These are phyloP conservation scores for Crucibulum laeve DNA, from an alignment of 768 basidiomycete species.

Conservation along the genomic window DNA sequence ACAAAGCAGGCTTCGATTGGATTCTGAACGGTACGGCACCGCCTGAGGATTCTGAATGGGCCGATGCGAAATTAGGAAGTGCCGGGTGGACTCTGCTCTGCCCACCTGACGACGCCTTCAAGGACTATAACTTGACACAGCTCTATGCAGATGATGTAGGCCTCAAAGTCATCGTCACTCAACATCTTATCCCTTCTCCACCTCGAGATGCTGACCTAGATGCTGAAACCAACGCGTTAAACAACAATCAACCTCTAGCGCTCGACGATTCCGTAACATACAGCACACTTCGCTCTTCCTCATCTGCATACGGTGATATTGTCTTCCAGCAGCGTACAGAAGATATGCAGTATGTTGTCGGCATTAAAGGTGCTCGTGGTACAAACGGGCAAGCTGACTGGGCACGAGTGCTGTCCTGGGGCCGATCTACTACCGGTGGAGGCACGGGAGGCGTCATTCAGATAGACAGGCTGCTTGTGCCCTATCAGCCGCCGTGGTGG, in stretches of 20 bases:
- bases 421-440: constrained; percentile 66
- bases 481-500: constrained; percentile 89
- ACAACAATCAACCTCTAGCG: constrained; percentile 69
- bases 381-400: constrained; percentile 59
- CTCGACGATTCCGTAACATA: constrained; percentile 73
- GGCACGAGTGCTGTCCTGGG: constrained; percentile 67
- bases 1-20: constrained; percentile 88
- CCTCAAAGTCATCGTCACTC: constrained; percentile 60
- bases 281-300: constrained; percentile 66
- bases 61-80: constrained; percentile 39
- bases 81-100: constrained; percentile 86
- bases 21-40: constrained; percentile 81
- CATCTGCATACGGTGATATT: constrained; percentile 74
- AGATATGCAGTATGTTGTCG: constrained; percentile 56
- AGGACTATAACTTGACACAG: constrained; percentile 74
- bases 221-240: constrained; percentile 30
- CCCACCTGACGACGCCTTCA: constrained; percentile 91
- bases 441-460: constrained; percentile 86
- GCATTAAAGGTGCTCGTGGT: constrained; percentile 71
- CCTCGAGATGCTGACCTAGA: constrained; percentile 15
- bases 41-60: constrained; percentile 67
- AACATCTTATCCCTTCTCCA: constrained; percentile 66
- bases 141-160: constrained; percentile 53
- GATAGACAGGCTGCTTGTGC: constrained; percentile 79
- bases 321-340: constrained; percentile 59